Base-by-base conservation (phyloP, 2,329 filamentous ascomycete species). In the Penicillium thymicola region DNA sequence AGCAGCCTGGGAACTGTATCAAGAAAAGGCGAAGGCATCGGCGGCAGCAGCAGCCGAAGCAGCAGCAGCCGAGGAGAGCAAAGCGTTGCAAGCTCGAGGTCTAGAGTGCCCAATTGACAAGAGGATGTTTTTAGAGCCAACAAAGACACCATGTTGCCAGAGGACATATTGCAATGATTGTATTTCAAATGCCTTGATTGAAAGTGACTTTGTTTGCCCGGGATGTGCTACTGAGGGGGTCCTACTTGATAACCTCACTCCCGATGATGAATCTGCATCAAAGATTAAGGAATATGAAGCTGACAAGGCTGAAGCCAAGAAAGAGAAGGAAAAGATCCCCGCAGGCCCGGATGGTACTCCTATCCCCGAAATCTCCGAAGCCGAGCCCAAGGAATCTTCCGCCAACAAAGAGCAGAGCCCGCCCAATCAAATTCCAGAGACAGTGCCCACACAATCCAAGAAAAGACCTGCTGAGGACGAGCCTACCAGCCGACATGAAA, bases 151-250 rank as follows among this genome's bases (percentile, higher is more conserved):
- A 65, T 99, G 94, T 85, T 99, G 94, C 82, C 85, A 89, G 79
- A 95, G 89, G 84, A 97, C 92, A 73, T 99, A 96, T 82, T 99
- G 94, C 84, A 94, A 94, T 85, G 92, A 97, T 75, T 99, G 94
- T 88, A 97, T 99, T 79, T 95, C 94, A 75, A 96, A 96, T 85
- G 90, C 92, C 78, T 87, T 99, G 77, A 93, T 97, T 78, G 92
- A 97, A 81, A 94, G 89, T 84, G 94, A 99, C 83, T 92, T 99
- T 78, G 82, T 92, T 76, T 99, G 94, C 77, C 94, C 94, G 63
- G 88, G 87, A 66, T 99, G 94, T 81, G 86, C 90, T 77, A 89
- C 88, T 61, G 92, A 96, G 73, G 90, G 90, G 70, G 90, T 97
- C 63, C 82, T 97, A 69, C 89, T 97, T 78, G 93, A 97, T 82